Conservation (phyloP, 1,139 yeast genomes). For the Debaryomyces fabryi region DNA sequence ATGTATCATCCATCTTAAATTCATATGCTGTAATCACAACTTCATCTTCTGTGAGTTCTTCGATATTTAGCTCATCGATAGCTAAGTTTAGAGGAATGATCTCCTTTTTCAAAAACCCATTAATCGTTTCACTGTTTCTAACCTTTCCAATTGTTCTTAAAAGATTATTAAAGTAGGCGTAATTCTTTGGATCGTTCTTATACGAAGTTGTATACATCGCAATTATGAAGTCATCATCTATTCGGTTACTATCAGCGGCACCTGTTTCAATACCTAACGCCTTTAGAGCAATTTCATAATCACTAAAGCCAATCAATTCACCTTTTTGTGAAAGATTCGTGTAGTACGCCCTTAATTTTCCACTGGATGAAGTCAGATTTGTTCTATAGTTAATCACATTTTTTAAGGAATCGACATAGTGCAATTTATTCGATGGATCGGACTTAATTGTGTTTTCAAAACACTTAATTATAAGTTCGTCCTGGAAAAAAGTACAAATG, state of each 20-base stretch:
- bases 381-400: constrained; percentile 20
- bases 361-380: constrained; percentile 15
- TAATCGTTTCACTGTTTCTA: constrained; percentile 47
- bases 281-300: constrained; percentile 56
- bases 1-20: constrained; percentile 61
- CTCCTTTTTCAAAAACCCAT: constrained; percentile 53
- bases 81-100: constrained; percentile 60
- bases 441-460: constrained; percentile 56
- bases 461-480: constrained; percentile 60
- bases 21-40: constrained; percentile 72
- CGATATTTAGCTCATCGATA: constrained; percentile 60
- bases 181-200: constrained; percentile 37
- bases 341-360: constrained; percentile 47
- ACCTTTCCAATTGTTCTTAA: constrained; percentile 48
- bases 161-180: constrained; percentile 35
- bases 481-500: constrained; percentile 58
- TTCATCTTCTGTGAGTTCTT: constrained; percentile 72
- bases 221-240: constrained; percentile 48
- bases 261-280: constrained; percentile 48
- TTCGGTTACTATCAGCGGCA: constrained; percentile 19
- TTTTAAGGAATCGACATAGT: constrained; percentile 67
- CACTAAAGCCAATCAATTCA: constrained; percentile 59
- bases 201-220: constrained; percentile 49
- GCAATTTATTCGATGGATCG: constrained; percentile 58
- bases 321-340: constrained; percentile 58